Percentiles rank a stretch among this genome's conserved stretches.
phyloP scores from a whole-genome alignment of 2,329 filamentous ascomycete species.

The Neurospora sp. region DNA sequence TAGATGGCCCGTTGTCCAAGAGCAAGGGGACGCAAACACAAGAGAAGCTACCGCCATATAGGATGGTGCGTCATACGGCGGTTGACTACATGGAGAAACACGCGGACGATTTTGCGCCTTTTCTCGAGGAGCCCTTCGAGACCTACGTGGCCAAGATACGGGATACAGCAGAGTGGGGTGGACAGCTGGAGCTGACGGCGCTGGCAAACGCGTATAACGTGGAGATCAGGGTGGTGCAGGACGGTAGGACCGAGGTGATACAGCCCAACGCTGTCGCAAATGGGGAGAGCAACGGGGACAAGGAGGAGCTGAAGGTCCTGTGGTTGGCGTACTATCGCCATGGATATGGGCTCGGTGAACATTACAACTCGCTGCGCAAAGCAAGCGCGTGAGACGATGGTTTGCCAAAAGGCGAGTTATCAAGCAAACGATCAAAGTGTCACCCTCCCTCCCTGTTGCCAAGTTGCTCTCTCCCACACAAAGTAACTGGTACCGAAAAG shows the following conservation, averaged over 20 bases:
- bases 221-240: conserved; percentile 76
- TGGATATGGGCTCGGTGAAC: conserved; percentile 88
- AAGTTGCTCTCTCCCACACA: neutral
- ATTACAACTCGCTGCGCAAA: conserved; percentile 78
- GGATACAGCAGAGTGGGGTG: conserved; percentile 92
- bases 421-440: conserved; percentile 1
- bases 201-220: conserved; percentile 72
- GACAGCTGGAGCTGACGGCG: conserved; percentile 80
- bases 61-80: conserved; percentile 57
- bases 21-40: conserved; percentile 20
- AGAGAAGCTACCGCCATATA: conserved; percentile 41
- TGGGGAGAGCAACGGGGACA: conserved; percentile 28
- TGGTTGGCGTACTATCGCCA: conserved; percentile 96
- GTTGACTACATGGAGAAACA: conserved; percentile 69
- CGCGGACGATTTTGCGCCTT: conserved; percentile 73
- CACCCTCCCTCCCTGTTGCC: conserved; percentile 1
- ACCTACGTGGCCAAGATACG: conserved; percentile 67
- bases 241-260: conserved; percentile 72
- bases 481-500: neutral
- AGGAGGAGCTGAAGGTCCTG: conserved; percentile 47
- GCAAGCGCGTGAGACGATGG: neutral
- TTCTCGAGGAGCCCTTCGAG: conserved; percentile 71
- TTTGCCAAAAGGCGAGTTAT: conserved; percentile 1
- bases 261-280: conserved; percentile 28
- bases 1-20: conserved; percentile 5